Conservation (phyloP, 306 rosid genomes). For the Sicyos baderoa region DNA sequence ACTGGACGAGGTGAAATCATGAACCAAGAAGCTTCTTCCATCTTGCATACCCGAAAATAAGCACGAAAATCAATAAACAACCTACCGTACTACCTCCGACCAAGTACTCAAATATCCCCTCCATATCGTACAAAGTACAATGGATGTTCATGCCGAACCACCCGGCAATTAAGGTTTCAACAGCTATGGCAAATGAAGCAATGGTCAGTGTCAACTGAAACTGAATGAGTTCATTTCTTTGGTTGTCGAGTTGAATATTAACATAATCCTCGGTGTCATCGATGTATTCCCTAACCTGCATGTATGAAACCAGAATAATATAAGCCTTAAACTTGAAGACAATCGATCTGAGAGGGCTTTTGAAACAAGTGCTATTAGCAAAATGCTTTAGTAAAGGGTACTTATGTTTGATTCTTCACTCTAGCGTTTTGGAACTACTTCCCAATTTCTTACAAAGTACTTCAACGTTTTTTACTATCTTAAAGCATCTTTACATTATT, state of each 20-base stretch:
- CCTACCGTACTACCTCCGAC: slow-evolving; percentile 37
- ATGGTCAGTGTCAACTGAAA: slow-evolving; percentile 86
- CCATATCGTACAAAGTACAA: slow-evolving; percentile 11
- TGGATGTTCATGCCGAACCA: slow-evolving; percentile 89
- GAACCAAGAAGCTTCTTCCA: slow-evolving; percentile 89
- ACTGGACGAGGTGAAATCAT: slow-evolving; percentile 24
- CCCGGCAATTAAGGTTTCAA: slow-evolving; percentile 70
- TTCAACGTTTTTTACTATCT: too few species aligned
- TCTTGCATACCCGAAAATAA: slow-evolving; percentile 72
- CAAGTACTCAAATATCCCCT: slow-evolving; percentile 48
- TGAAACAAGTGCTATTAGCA: neutral
- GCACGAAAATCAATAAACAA: slow-evolving; percentile 44
- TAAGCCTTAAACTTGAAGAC: neutral
- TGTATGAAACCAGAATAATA: neutral
- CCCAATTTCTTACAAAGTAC: too few species aligned
- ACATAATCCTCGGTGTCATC: slow-evolving; percentile 97
- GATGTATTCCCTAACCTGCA: slow-evolving; percentile 92
- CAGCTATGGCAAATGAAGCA: slow-evolving; percentile 72
- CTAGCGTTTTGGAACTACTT: slow-evolving; percentile 16
- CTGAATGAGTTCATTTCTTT: slow-evolving; percentile 91
- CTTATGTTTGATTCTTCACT: too few species aligned
- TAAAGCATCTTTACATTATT: too few species aligned
- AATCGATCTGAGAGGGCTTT: neutral
- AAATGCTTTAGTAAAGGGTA: too few species aligned
- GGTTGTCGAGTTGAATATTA: slow-evolving; percentile 95